These are phyloP conservation scores for Epichloe hybrida DNA, from an alignment of 2,329 filamentous ascomycete species.

Conservation along the genomic window DNA sequence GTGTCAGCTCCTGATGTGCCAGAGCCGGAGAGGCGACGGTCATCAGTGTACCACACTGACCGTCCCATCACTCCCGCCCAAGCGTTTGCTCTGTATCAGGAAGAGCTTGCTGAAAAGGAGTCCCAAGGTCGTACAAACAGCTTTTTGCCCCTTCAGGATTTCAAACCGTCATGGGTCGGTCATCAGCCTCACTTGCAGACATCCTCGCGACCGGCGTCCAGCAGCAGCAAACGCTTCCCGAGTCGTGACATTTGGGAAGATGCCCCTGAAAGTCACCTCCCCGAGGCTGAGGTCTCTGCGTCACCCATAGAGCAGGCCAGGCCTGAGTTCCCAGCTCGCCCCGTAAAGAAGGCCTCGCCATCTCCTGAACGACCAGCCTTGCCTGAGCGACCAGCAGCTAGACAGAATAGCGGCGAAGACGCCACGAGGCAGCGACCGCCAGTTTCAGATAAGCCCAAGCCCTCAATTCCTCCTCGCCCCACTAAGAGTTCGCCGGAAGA, in stretches of 20 bases:
- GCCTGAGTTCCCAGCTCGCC: conserved; percentile 18
- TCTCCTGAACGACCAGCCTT: conserved; percentile 29
- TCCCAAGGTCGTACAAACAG: conserved; percentile 16
- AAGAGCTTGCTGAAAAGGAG: conserved; percentile 49
- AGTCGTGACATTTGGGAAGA: conserved; percentile 95
- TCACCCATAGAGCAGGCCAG: conserved; percentile 16
- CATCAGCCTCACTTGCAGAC: conserved; percentile 34
- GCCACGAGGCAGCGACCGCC: conserved; percentile 23
- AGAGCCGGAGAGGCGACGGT: conserved; percentile 25
- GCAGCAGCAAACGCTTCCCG: conserved; percentile 61
- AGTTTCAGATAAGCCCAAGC: conserved; percentile 43
- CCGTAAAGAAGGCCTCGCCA: conserved; percentile 24
- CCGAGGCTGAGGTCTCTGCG: conserved; percentile 54
- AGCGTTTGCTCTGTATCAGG: conserved; percentile 52
- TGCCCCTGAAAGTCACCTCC: conserved; percentile 64
- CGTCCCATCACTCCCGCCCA: conserved; percentile 44
- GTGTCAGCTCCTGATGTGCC: conserved; percentile 61
- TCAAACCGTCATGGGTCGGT: conserved; percentile 30
- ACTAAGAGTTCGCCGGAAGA: conserved; percentile 33
- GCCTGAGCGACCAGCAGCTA: conserved; percentile 42
- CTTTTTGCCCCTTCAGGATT: conserved; percentile 16
- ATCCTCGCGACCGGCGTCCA: conserved; percentile 35
- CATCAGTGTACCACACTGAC: conserved; percentile 15
- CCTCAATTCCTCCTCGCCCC: conserved; percentile 47
- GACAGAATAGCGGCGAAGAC: conserved; percentile 25